Evolutionary conservation across 2,329 filamentous ascomycete genomes (phyloP), one percentile per base, ranked within the genome.

Genomic region (Clonostachys solani): DNA sequence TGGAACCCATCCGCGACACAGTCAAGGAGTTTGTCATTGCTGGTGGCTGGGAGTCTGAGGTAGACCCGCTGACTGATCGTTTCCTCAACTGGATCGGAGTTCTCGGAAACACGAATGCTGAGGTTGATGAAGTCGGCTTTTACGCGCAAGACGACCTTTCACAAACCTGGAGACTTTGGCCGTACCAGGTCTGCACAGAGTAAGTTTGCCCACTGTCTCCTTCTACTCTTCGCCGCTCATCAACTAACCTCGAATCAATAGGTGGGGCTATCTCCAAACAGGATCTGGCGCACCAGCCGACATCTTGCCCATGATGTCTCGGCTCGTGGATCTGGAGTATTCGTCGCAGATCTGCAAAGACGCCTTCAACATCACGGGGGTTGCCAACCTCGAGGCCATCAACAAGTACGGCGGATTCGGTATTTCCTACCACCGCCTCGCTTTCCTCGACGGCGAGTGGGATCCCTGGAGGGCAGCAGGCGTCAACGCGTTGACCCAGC

Each of bases 391-490:
- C 0, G 74, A 81, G 2, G 71, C 72, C 1, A 82, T 95, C 63
- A 94, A 95, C 72, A 83, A 85, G 59, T 85, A 87, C 52, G 90
- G 90, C 40, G 87, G 83, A 12, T 87, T 83, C 63, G 69, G 79
- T 60, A 84, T 94, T 55, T 77, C 78, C 42, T 91, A 89, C 60
- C 79, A 84, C 1, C 84, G 89, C 2, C 77, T 95, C 1, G 90
- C 90, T 4, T 53, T 87, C 42, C 72, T 95, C 37, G 89, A 91
- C 51, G 89, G 89, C 29, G 79, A 88, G 52, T 80, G 81, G 48
- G 90, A 95, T 59, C 89, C 89, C 0, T 95, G 90, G 90, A 78
- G 85, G 17, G 80, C 82, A 0, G 87, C 86, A 0, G 87, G 84
- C 0, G 82, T 87, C 1, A 83, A 92, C 43, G 84, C 83, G 1